phyloP scores from a whole-genome alignment of 495 filamentous ascomycete species.

The Geoglossum glabrum region DNA sequence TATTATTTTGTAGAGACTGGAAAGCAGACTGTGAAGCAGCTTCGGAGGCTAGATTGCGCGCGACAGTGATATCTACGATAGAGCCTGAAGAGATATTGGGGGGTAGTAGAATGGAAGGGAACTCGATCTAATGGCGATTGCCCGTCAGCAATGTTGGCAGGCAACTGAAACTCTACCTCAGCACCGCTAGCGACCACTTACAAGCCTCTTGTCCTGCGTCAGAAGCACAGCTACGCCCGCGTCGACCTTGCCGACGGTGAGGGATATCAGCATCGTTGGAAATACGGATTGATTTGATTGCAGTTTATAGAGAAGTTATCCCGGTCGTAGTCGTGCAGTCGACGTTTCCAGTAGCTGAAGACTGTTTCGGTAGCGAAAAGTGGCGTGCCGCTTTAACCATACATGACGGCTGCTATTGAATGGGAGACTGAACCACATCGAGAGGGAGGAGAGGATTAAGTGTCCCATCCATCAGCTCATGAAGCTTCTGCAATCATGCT shows the following conservation, averaged over 20 bases:
- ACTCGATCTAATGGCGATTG: conserved; percentile 56
- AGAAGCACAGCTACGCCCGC: conserved; percentile 92
- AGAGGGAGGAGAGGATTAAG: no score
- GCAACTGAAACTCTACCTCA: neutral
- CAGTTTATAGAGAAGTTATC: neutral
- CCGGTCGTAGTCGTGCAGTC: neutral
- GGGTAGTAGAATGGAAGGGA: conserved; percentile 91
- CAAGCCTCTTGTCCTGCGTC: conserved; percentile 90
- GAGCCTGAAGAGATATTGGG: conserved; percentile 83
- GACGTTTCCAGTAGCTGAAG: neutral
- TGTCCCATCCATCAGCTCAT: no score
- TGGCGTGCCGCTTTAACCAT: neutral
- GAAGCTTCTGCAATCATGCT: no score
- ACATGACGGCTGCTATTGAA: neutral
- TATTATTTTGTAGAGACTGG: conserved; percentile 63
- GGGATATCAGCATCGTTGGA: conserved; percentile 73
- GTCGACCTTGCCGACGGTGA: conserved; percentile 98
- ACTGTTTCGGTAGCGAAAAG: neutral
- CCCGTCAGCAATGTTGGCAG: conserved; percentile 6
- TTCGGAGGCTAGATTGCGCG: conserved; percentile 70
- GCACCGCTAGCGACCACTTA: conserved; percentile 27
- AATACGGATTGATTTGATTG: neutral
- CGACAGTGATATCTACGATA: conserved; percentile 94
- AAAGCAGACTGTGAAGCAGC: conserved; percentile 50
- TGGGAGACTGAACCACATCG: no score